Evolutionary conservation across 2,329 filamentous ascomycete species (phyloP).

Genomic region (Xylariaceae sp.): DNA sequence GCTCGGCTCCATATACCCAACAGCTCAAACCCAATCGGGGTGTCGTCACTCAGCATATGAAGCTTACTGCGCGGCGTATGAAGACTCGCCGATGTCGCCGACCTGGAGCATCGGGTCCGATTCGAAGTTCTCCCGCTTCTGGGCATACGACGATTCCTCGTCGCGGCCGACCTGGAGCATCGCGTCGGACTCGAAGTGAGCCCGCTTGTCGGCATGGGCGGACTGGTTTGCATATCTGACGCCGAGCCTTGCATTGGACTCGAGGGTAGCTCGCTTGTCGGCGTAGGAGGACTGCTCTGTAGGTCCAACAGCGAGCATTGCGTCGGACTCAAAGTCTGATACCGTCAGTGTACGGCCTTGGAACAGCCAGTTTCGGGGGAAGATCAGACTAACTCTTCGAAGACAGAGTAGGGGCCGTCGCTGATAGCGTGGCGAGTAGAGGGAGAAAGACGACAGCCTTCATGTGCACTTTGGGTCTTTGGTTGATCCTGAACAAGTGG

Average conservation of each 20-base stretch:
- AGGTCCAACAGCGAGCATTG: neutral
- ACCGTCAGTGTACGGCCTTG: too few species aligned
- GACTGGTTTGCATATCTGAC: neutral
- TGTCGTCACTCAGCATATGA: too few species aligned
- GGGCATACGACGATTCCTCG: constrained; percentile 1
- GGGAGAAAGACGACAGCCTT: too few species aligned
- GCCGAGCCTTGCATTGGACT: neutral
- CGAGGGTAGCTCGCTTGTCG: constrained; percentile 1
- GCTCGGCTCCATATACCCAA: too few species aligned
- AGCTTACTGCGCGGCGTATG: too few species aligned
- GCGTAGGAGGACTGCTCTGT: constrained; percentile 2
- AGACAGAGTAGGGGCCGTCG: too few species aligned
- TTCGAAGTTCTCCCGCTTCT: neutral
- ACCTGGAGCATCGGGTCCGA: neutral
- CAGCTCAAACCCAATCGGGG: too few species aligned
- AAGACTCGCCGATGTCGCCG: constrained; percentile 1
- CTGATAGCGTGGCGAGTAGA: too few species aligned
- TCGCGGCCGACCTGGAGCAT: constrained; percentile 6
- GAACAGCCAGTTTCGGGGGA: too few species aligned
- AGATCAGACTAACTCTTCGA: too few species aligned
- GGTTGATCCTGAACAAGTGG: too few species aligned
- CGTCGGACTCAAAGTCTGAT: constrained; percentile 3
- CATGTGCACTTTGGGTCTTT: too few species aligned
- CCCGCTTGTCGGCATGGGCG: constrained; percentile 1
- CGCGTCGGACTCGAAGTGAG: constrained; percentile 4